Evolutionary conservation across 441 rosid genomes (phyloP), one percentile per base, ranked within the genome.

Genomic region (Eutrema salsugineum): DNA sequence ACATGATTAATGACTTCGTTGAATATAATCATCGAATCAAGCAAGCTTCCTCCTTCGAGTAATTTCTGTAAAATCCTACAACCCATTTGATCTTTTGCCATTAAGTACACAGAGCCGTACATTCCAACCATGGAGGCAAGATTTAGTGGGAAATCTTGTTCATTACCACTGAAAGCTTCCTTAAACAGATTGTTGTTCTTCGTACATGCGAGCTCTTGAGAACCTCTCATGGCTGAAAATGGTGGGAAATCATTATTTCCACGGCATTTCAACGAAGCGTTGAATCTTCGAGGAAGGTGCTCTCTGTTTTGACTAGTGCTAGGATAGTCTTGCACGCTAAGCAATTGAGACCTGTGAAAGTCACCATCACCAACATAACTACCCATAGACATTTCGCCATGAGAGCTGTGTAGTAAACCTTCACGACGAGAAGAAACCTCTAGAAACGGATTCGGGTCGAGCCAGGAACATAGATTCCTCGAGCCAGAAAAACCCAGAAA

Each of bases 41-140:
- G 68, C 15, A 47, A 73, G 0, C 81, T 79, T 78, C 92, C 90
- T 79, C 81, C 87, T 15, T 78, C 82, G 28, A 88, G 67, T 30
- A 88, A 56, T 65, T 81, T 82, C 56, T 91, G 94, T 46, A 91
- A 78, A 74, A 81, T 78, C 60, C 88, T 72, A 78, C 90, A 88
- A 62, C 88, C 94, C 70, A 84, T 68, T 77, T 88, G 91, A 68
- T 87, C 88, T 71, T 88, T 87, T 2, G 96, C 96, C 88, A 84
- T 78, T 28, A 63, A 48, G 78, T 73, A 78, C 22, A 91, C 78
- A 48, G 68, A 77, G 46, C 88, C 90, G 40, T 69, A 79, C 15
- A 78, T 67, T 66, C 79, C 83, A 68, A 78, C 77, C 78, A 86
- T 61, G 9, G 86, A 80, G 40, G 39, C 72, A 28, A 79, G 66